phyloP scores from a whole-genome alignment of 1,284 basidiomycete species.

The Tremellales sp. region DNA sequence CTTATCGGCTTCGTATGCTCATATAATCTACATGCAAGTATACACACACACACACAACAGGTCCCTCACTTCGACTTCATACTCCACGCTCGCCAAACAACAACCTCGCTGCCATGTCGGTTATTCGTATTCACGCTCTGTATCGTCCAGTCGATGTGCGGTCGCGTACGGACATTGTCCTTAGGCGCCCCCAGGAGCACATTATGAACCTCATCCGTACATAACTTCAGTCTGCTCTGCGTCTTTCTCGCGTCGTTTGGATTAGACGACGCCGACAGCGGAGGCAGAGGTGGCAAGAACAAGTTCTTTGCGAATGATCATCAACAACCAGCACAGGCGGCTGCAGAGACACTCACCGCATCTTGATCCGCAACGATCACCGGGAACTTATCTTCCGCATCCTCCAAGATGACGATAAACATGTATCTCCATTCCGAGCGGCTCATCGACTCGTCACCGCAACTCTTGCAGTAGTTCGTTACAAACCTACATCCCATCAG shows the following conservation, averaged over 20 bases:
- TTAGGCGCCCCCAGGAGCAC: conserved; percentile 26
- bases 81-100: too few species aligned
- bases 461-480: conserved; percentile 16
- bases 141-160: conserved; percentile 31
- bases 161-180: conserved; percentile 22
- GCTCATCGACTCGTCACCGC: conserved; percentile 15
- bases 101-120: too few species aligned
- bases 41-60: too few species aligned
- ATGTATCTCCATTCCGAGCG: conserved; percentile 27
- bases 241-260: conserved; percentile 26
- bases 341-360: conserved; percentile 13
- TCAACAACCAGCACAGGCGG: too few species aligned
- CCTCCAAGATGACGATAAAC: conserved; percentile 19
- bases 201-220: conserved; percentile 13
- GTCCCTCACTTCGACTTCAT: too few species aligned
- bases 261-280: conserved; percentile 9
- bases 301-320: not conserved
- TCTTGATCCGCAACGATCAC: conserved; percentile 22
- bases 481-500: conserved; percentile 3
- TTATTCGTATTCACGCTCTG: too few species aligned
- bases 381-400: conserved; percentile 5
- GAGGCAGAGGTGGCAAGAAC: conserved; percentile 34
- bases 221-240: conserved; percentile 6
- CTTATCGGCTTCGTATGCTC: too few species aligned
- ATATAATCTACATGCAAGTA: too few species aligned